Evolutionary conservation across 2,329 filamentous ascomycete species (phyloP), one percentile per base, ranked within the genome.

Genomic region (Coniochaeta sp.): DNA sequence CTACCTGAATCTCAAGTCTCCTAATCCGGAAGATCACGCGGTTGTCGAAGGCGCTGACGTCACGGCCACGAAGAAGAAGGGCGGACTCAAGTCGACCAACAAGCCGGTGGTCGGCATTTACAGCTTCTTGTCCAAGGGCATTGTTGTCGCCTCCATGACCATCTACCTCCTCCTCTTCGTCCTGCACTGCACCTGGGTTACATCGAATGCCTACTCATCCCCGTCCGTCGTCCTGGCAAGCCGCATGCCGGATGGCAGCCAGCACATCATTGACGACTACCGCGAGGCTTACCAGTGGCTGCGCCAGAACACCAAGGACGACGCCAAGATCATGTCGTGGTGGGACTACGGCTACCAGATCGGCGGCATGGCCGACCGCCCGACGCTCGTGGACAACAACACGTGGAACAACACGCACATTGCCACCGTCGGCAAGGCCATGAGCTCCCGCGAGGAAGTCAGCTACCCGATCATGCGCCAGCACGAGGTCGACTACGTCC

Each of bases 371-470:
- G 95, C 95, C 57, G 95, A 99, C 74, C 86, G 95, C 59, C 95
- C 95, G 36, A 99, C 95, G 1, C 82, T 99, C 36, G 95, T 99
- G 36, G 95, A 99, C 81, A 99, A 99, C 82, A 99, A 99, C 79
- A 99, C 95, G 1, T 99, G 95, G 95, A 99, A 99, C 82, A 99
- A 99, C 80, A 99, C 95, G 8, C 95, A 99, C 74, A 99, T 99
- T 76, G 95, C 95, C 59, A 99, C 95, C 16, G 95, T 99, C 61
- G 95, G 95, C 71, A 99, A 99, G 80, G 95, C 95, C 47, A 98
- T 99, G 95, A 95, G 90, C 78, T 97, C 93, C 8, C 83, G 90
- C 54, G 95, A 99, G 76, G 96, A 99, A 75, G 93, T 98, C 76
- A 96, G 92, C 78, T 99, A 99, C 76, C 91, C 92, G 2, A 99